Evolutionary conservation across 2,329 filamentous ascomycete genomes (phyloP).

Genomic region (Curvularia verruculosa): DNA sequence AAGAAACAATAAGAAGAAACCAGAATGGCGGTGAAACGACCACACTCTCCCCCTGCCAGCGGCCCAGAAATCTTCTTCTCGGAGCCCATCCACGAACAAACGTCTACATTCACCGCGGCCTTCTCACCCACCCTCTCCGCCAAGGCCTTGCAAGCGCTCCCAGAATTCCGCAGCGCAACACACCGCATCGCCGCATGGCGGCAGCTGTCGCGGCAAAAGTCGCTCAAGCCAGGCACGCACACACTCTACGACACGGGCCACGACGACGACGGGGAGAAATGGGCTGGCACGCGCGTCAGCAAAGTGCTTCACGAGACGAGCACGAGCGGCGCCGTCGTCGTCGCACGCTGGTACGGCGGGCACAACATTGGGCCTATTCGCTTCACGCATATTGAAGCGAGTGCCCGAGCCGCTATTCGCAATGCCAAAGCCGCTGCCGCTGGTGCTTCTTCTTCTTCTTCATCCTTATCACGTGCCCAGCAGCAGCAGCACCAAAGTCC

Average conservation of each 20-base stretch:
- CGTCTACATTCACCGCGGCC: slow-evolving; percentile 58
- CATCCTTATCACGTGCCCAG: not conserved
- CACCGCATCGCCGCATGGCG: slow-evolving; percentile 61
- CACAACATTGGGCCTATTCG: slow-evolving; percentile 59
- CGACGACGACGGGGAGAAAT: slow-evolving; percentile 62
- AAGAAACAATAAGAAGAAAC: slow-evolving; percentile 1
- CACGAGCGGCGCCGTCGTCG: slow-evolving; percentile 56
- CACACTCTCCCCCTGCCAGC: slow-evolving; percentile 26
- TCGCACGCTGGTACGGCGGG: slow-evolving; percentile 63
- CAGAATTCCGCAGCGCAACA: slow-evolving; percentile 54
- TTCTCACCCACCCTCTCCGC: slow-evolving; percentile 55
- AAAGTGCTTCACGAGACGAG: slow-evolving; percentile 54
- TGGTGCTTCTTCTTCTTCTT: not conserved
- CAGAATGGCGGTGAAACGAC: slow-evolving; percentile 43
- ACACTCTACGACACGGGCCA: slow-evolving; percentile 52
- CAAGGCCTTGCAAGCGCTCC: slow-evolving; percentile 51
- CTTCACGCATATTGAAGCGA: slow-evolving; percentile 60
- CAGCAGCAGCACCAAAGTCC: slow-evolving; percentile 36
- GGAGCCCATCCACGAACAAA: slow-evolving; percentile 55
- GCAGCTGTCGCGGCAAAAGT: slow-evolving; percentile 54
- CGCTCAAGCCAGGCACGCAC: slow-evolving; percentile 47
- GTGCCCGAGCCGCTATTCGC: slow-evolving; percentile 56
- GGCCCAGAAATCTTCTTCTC: slow-evolving; percentile 52
- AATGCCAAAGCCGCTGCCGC: slow-evolving; percentile 23
- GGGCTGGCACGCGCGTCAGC: slow-evolving; percentile 56